Evolutionary conservation across 2,329 filamentous ascomycete species (phyloP).

Genomic region (Neonectria ditissima): DNA sequence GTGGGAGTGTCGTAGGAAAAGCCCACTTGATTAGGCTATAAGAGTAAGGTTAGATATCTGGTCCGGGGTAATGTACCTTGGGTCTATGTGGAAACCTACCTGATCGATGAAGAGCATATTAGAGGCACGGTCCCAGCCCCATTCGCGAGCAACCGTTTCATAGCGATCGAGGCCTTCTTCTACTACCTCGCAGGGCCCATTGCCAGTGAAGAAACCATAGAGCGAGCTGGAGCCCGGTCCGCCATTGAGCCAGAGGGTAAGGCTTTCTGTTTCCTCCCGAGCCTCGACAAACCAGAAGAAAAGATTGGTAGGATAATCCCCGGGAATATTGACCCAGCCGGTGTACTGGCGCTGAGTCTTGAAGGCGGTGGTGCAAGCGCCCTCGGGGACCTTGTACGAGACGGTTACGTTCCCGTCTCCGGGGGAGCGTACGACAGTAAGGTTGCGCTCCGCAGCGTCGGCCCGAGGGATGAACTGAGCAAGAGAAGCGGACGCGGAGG

Average conservation of each 20-base stretch:
- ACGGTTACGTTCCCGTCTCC: constrained; percentile 73
- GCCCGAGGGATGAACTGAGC: constrained; percentile 51
- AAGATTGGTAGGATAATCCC: constrained; percentile 62
- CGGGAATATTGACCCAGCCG: constrained; percentile 75
- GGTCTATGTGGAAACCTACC: constrained; percentile 47
- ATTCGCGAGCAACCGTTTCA: constrained; percentile 68
- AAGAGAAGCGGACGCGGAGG: constrained; percentile 33
- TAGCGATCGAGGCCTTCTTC: constrained; percentile 61
- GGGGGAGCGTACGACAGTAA: constrained; percentile 71
- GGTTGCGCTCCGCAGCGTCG: constrained; percentile 50
- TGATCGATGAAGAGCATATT: constrained; percentile 70
- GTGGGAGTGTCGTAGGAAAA: constrained; percentile 74
- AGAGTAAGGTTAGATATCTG: constrained; percentile 25
- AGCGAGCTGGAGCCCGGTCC: constrained; percentile 75
- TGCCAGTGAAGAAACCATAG: constrained; percentile 72
- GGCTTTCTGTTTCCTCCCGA: constrained; percentile 55
- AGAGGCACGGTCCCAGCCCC: constrained; percentile 72
- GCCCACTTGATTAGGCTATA: constrained; percentile 76
- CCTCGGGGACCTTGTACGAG: constrained; percentile 72
- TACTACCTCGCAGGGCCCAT: constrained; percentile 66
- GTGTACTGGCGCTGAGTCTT: constrained; percentile 75
- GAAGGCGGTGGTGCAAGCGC: constrained; percentile 75
- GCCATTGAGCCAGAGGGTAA: constrained; percentile 75
- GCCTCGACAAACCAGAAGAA: constrained; percentile 65
- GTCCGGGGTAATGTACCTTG: neutral